Conservation (phyloP, 1,284 basidiomycete species). For the Trichosporon inkin region DNA sequence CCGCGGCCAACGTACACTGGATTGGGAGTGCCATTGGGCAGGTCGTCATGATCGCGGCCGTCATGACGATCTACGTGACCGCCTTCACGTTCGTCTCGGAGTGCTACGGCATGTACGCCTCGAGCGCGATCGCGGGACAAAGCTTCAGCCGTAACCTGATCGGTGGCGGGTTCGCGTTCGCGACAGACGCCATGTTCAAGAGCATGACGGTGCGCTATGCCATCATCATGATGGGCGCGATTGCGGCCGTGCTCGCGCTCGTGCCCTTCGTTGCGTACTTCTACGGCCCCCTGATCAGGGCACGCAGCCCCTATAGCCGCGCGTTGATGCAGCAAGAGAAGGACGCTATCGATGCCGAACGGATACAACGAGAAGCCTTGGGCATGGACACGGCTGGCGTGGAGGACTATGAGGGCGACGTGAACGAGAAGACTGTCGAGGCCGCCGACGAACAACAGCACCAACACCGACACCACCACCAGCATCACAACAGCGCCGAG, state of each 20-base stretch:
- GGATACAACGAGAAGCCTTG: constrained; percentile 8
- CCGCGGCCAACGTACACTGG: constrained; percentile 35
- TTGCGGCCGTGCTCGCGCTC: constrained; percentile 26
- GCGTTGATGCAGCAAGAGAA: constrained; percentile 42
- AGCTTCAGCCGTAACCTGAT: constrained; percentile 20
- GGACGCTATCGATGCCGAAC: constrained; percentile 33
- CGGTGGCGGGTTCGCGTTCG: constrained; percentile 19
- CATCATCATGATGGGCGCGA: constrained; percentile 19
- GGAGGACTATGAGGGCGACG: constrained; percentile 21
- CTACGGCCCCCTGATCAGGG: constrained; percentile 41
- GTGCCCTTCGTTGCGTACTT: constrained; percentile 44
- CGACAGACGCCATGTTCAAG: constrained; percentile 24
- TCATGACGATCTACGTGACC: constrained; percentile 23
- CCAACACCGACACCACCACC: no score
- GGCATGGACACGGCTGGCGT: constrained; percentile 17
- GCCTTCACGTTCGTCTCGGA: constrained; percentile 19
- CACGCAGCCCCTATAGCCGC: constrained; percentile 35
- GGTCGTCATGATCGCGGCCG: constrained; percentile 54
- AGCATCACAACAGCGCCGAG: no score
- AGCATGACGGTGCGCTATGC: constrained; percentile 21
- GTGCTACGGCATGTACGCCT: constrained; percentile 24
- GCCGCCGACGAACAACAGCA: neutral
- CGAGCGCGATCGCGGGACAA: constrained; percentile 19
- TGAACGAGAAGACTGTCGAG: constrained; percentile 8
- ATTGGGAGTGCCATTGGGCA: constrained; percentile 53